Conservation (phyloP, 805 yeast genomes). For the Starmerella gropengiesseri region DNA sequence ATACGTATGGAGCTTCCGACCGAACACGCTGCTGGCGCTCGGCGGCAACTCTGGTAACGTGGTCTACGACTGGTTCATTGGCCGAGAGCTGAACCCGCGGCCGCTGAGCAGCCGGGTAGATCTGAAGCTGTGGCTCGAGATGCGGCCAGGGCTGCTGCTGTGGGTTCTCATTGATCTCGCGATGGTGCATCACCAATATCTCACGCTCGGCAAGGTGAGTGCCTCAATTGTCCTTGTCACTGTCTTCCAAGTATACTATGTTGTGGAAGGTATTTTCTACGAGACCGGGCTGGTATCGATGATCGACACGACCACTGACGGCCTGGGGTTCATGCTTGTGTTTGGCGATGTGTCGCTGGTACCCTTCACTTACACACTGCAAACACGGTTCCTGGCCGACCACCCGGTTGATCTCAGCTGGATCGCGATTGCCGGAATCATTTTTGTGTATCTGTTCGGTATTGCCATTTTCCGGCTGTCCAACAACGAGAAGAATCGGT, state of each 20-base stretch:
- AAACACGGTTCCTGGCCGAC: conserved; percentile 67
- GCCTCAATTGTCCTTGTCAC: conserved; percentile 66
- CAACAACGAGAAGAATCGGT: conserved; percentile 73
- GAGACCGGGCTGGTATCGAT: conserved; percentile 83
- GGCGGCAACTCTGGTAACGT: conserved; percentile 76
- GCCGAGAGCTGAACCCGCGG: conserved; percentile 90
- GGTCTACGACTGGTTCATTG: conserved; percentile 91
- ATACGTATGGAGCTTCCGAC: conserved; percentile 49
- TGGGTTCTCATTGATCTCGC: conserved; percentile 75
- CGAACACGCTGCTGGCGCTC: conserved; percentile 51
- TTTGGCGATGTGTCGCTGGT: conserved; percentile 90
- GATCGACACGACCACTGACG: conserved; percentile 96
- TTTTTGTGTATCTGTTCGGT: conserved; percentile 47
- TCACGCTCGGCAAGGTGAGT: conserved; percentile 44
- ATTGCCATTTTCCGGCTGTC: conserved; percentile 74
- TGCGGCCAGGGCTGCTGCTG: conserved; percentile 84
- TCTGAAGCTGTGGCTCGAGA: conserved; percentile 81
- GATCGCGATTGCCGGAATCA: conserved; percentile 33
- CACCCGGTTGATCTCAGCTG: conserved; percentile 47
- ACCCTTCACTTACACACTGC: conserved; percentile 84
- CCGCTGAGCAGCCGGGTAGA: conserved; percentile 57
- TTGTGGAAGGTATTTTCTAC: conserved; percentile 82
- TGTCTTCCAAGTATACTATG: conserved; percentile 64
- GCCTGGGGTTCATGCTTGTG: conserved; percentile 91
- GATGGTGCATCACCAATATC: conserved; percentile 71